A percentile compares a stretch with the other conserved stretches of the same genome.
Evolutionary conservation across 495 filamentous ascomycete species (phyloP).

Genomic region (Xylaria castorea): DNA sequence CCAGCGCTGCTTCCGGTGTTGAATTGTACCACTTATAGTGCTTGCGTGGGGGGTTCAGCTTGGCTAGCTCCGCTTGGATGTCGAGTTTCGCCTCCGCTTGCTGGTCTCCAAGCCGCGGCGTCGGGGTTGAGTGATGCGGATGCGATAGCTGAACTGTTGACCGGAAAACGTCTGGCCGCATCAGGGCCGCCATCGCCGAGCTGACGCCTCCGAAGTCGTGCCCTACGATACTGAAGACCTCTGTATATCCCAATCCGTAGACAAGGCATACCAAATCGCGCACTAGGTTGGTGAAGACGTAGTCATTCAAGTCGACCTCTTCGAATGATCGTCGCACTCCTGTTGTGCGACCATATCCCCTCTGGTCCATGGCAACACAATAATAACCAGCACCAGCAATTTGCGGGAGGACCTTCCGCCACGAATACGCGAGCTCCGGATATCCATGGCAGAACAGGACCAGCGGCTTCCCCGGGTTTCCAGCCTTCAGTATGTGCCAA

Average conservation of each 20-base stretch:
- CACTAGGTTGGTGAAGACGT: constrained; percentile 64
- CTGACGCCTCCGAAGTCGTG: constrained; percentile 71
- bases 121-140: constrained; percentile 35
- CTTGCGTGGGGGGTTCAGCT: constrained; percentile 60
- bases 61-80: constrained; percentile 62
- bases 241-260: constrained; percentile 62
- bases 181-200: constrained; percentile 64
- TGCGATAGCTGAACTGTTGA: constrained; percentile 60
- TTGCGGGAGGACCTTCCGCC: constrained; percentile 66
- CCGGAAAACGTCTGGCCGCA: constrained; percentile 69
- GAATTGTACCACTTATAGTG: constrained; percentile 78
- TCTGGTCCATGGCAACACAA: constrained; percentile 71
- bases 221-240: constrained; percentile 66
- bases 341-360: constrained; percentile 71
- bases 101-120: constrained; percentile 30
- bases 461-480: constrained; percentile 58
- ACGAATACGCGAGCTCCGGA: constrained; percentile 73
- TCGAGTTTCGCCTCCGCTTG: constrained; percentile 40
- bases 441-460: constrained; percentile 71
- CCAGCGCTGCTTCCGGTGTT: constrained; percentile 57
- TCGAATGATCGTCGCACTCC: constrained; percentile 58
- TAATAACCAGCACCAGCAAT: constrained; percentile 65
- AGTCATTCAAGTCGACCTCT: constrained; percentile 62
- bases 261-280: constrained; percentile 68
- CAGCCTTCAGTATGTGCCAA: constrained; percentile 68